Base-by-base conservation (phyloP, 768 basidiomycete species). In the Mycena albidolilacea region DNA sequence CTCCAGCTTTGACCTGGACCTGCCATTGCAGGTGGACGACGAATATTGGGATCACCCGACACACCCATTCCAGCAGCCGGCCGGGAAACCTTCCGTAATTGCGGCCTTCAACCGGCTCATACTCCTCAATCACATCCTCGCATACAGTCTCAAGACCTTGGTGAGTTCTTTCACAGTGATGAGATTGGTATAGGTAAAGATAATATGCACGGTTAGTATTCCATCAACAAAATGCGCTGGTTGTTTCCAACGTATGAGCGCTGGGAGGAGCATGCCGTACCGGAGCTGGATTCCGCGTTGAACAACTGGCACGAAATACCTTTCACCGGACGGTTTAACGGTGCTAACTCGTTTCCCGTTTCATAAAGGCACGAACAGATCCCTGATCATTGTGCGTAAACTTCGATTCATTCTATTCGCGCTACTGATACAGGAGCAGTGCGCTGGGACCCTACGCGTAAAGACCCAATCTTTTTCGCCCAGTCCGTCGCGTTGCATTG, bases 21-120 rank as follows among this genome's bases (percentile, higher is more conserved):
- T 86, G 12, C 91, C 91, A 1, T 77, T 88, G 1, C 90, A 91
- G n/a, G 89, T 90, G n/a, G 91, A 93, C 68, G 92, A 93, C 77
- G 91, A 92, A 60, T 91, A 88, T 69, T 92, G 91, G 91, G 85
- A 85, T 12, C 86, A 87, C 46, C 83, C 84, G 0, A 80, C 79
- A 4, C 79, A 79, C 37, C 80, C 82, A 1, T 91, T 90, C 80
- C 84, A 85, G 57, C 92, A 92, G 70, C 92, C 92, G 0, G 75
- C 81, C 5, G 85, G 82, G 8, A 84, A 84, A 58, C 87, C 89
- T 0, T 87, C 89, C 1, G 76, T 73, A 1, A 71, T 90, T 12
- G 68, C 88, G 1, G 85, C 80, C 67, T 90, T 90, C 71, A 84
- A 85, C 66, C 80, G 78, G 41, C 78, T 81, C 15, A 79, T 91